These are phyloP conservation scores for Hypoxylon sp. DNA, from an alignment of 2,329 filamentous ascomycete species.

Conservation along the genomic window DNA sequence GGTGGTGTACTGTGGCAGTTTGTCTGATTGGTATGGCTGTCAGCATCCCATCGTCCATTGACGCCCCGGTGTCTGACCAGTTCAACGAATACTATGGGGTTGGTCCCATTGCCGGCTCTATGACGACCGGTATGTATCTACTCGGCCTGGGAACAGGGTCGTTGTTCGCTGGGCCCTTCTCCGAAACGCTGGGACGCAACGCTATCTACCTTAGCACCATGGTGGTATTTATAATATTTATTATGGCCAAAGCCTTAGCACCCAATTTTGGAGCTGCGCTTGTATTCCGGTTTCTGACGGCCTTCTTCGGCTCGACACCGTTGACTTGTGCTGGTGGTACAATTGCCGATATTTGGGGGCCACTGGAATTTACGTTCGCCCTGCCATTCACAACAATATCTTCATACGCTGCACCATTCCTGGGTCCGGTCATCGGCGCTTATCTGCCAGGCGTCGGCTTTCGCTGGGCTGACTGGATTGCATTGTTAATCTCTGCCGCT, in stretches of 20 bases:
- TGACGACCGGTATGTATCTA: constrained; percentile 50
- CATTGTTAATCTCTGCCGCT: constrained; percentile 49
- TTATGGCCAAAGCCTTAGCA: constrained; percentile 60
- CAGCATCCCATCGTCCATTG: constrained; percentile 30
- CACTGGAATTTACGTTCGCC: constrained; percentile 45
- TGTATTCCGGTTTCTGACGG: constrained; percentile 64
- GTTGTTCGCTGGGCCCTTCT: constrained; percentile 57
- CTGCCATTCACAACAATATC: constrained; percentile 51
- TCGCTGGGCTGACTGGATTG: constrained; percentile 59
- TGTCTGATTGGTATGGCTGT: constrained; percentile 29
- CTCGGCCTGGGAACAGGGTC: constrained; percentile 57
- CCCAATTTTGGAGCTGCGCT: constrained; percentile 61
- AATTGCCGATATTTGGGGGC: constrained; percentile 58
- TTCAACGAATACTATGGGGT: constrained; percentile 37
- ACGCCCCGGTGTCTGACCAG: constrained; percentile 23
- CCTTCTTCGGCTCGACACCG: constrained; percentile 62
- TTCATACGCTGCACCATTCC: constrained; percentile 46
- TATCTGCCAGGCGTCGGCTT: constrained; percentile 39
- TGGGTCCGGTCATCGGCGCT: constrained; percentile 53
- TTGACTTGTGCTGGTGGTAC: constrained; percentile 61
- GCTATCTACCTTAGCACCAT: constrained; percentile 59
- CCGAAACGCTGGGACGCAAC: constrained; percentile 58
- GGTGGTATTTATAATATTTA: constrained; percentile 61
- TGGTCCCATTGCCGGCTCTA: constrained; percentile 27
- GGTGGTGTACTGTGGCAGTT: constrained; percentile 24